Evolutionary conservation across 148 eudicot species (phyloP).

Genomic region (Chenopodium album): DNA sequence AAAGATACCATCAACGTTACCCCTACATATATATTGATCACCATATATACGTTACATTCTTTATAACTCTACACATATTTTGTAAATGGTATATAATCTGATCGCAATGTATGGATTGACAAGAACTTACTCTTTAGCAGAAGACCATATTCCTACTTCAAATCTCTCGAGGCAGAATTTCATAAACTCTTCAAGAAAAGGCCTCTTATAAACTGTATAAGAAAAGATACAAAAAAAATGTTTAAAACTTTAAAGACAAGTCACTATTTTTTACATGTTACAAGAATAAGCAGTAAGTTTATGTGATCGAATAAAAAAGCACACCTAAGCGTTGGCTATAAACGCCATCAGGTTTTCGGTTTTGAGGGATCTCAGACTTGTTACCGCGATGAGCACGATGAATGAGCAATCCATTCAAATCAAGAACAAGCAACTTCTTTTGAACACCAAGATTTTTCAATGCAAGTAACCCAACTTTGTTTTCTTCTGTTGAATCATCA

Average conservation of each 20-base stretch:
- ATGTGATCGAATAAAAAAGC: background rate
- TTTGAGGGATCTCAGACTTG: conserved; percentile 1
- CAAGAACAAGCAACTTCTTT: conserved; percentile 16
- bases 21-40: background rate
- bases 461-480: too few relatives aligned
- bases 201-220: conserved; percentile 45
- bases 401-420: conserved; percentile 10
- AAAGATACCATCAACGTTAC: conserved; percentile 1
- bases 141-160: conserved; percentile 55
- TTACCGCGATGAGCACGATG: background rate
- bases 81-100: background rate
- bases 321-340: background rate
- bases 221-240: background rate
- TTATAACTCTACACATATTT: background rate
- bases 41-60: too few relatives aligned
- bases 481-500: too few relatives aligned
- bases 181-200: conserved; percentile 42
- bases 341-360: background rate
- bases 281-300: too few relatives aligned
- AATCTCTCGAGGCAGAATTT: conserved; percentile 49
- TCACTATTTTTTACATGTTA: too few relatives aligned
- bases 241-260: too few relatives aligned
- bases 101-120: background rate
- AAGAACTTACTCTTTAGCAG: conserved; percentile 39
- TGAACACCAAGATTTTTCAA: background rate